These are phyloP conservation scores for Cicer pinnatifidum DNA, from an alignment of 306 rosid genomes.

Conservation along the genomic window DNA sequence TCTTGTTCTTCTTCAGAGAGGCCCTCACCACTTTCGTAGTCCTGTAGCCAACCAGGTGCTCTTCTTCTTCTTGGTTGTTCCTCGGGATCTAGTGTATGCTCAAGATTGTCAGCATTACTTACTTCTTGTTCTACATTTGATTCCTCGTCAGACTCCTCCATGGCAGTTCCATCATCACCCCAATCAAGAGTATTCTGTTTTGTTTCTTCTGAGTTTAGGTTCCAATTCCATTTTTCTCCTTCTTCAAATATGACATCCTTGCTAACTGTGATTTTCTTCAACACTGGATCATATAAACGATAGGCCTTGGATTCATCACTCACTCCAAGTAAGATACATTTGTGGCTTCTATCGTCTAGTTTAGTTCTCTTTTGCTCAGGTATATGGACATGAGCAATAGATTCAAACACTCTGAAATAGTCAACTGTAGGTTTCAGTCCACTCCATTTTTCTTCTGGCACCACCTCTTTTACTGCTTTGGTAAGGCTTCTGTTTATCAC, in stretches of 20 bases:
- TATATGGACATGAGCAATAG: not conserved
- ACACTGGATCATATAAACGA: not conserved
- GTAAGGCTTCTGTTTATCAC: conserved; percentile 1
- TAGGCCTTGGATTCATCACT: not conserved
- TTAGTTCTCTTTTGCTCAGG: not conserved
- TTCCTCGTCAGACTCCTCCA: too few relatives aligned
- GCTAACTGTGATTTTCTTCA: not conserved
- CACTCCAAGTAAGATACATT: conserved; percentile 14
- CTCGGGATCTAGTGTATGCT: not conserved
- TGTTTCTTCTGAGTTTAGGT: not conserved
- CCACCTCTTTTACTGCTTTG: conserved; percentile 15
- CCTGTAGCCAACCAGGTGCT: not conserved
- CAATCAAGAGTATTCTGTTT: not conserved
- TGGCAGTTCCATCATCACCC: not conserved
- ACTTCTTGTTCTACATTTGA: not conserved
- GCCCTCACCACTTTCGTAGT: conserved; percentile 3
- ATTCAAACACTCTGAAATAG: not conserved
- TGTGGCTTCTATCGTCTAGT: not conserved
- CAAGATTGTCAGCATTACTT: not conserved
- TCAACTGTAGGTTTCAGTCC: not conserved
- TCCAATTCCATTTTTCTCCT: conserved; percentile 13
- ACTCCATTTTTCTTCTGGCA: conserved; percentile 5
- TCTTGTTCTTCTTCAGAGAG: conserved; percentile 20
- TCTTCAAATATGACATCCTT: conserved; percentile 13
- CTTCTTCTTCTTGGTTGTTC: conserved; percentile 1